These are phyloP conservation scores for Singerocomus inundabilis DNA, from an alignment of 1,284 basidiomycete genomes.

Conservation along the genomic window DNA sequence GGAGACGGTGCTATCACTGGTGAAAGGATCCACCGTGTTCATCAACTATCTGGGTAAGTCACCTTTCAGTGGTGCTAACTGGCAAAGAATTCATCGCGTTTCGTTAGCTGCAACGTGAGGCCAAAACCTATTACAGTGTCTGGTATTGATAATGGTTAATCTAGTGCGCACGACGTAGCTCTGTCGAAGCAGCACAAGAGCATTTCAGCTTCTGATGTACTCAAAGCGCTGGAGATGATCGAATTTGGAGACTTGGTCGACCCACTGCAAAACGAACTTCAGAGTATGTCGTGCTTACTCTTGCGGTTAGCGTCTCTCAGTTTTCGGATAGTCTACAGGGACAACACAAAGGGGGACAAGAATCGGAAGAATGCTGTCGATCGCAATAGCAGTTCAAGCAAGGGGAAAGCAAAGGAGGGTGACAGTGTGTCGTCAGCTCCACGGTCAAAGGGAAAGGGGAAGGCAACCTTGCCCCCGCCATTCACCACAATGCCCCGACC, in stretches of 20 bases:
- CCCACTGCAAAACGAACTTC: slow-evolving; percentile 68
- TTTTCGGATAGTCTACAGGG: slow-evolving; percentile 51
- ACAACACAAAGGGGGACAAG: slow-evolving; percentile 54
- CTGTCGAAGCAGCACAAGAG: slow-evolving; percentile 82
- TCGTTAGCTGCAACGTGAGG: slow-evolving; percentile 66
- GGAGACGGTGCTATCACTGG: slow-evolving; percentile 77
- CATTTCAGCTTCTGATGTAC: slow-evolving; percentile 84
- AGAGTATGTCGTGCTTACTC: slow-evolving; percentile 45
- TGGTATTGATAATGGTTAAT: slow-evolving; percentile 8
- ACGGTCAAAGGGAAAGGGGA: slow-evolving; percentile 39
- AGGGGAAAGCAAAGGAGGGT: slow-evolving; percentile 32
- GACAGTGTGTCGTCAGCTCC: slow-evolving; percentile 24
- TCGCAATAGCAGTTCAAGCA: slow-evolving; percentile 22
- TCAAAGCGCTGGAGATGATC: slow-evolving; percentile 79
- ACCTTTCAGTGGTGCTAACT: background rate
- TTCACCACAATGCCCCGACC: slow-evolving; percentile 33
- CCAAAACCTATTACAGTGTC: background rate
- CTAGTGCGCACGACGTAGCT: slow-evolving; percentile 86
- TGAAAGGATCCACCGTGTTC: slow-evolving; percentile 87
- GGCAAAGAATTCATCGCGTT: slow-evolving; percentile 2
- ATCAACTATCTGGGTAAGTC: slow-evolving; percentile 84
- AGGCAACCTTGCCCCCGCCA: slow-evolving; percentile 29
- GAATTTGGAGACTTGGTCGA: slow-evolving; percentile 78
- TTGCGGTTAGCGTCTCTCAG: background rate
- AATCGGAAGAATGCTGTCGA: slow-evolving; percentile 42